Evolutionary conservation across 2,329 filamentous ascomycete species (phyloP), one percentile per base, ranked within the genome.

Genomic region (Colletotrichum lini): DNA sequence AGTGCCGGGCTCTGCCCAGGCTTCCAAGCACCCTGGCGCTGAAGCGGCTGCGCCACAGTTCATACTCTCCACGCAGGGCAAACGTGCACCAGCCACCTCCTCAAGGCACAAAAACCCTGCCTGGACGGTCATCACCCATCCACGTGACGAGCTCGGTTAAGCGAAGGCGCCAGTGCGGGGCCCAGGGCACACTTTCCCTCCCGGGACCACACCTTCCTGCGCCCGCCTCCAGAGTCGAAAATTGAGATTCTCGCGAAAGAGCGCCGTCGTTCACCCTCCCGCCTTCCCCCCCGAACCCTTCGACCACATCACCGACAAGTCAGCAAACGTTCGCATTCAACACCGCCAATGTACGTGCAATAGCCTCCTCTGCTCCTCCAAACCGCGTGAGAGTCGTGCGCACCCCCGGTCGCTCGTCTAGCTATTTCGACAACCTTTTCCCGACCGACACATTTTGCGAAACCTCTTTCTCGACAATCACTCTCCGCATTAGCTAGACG

Each of bases 301-400:
- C 45, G 67, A 70, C 67, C 30, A 38, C 66, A 65, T 67, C 64
- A 71, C 58, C 68, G 68, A 71, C 68, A 71, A 71, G 68, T 71
- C 68, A 71, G 65, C 68, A 45, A 68, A 62, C 68, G 68, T 71
- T 63, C 68, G 68, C 68, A 71, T 67, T 68, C 68, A 71, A 68
- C 50, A 71, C 68, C 68, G 68, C 68, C 68, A 71, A 71, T 68
- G 68, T 71, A 71, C 44, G 68, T 71, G 35, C 40, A 56, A 44
- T 61, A 63, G 47, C 38, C 44, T 16, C n/a, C 56, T 35, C 13
- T 42, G 18, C 15, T 45, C 13, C 15, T 45, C 38, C 45, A 45
- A 40, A 13, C 35, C 45, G 38, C 30, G 44, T 61, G 13, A 10
- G n/a, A 38, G 18, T 38, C 35, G 9, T 38, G 35, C 35, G 35